phyloP scores from a whole-genome alignment of 176 grass and related monocot species.

The Stipa capillata region DNA sequence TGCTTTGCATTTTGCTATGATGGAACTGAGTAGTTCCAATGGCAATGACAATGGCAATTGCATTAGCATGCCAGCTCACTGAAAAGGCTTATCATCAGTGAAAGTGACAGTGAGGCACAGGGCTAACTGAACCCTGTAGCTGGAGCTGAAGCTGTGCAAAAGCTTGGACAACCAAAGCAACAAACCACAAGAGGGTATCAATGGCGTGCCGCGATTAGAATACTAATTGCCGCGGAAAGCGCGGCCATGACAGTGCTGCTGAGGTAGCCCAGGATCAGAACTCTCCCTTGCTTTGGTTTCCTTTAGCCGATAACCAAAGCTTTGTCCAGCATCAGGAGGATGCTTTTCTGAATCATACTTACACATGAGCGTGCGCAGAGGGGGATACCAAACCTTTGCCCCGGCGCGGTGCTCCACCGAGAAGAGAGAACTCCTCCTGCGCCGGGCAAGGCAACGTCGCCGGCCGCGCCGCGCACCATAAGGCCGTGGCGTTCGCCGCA shows the following conservation, averaged over 20 bases:
- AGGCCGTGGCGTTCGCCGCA: neutral
- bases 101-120: neutral
- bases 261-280: constrained; percentile 14
- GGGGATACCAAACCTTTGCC: constrained; percentile 39
- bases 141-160: neutral
- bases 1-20: constrained; percentile 26
- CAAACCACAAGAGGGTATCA: neutral
- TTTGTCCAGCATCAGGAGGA: neutral
- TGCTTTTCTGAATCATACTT: neutral
- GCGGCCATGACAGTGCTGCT: neutral
- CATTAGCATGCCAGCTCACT: constrained; percentile 20
- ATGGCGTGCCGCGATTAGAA: neutral
- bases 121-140: neutral
- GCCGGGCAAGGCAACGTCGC: neutral
- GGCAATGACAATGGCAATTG: neutral
- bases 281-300: constrained; percentile 30
- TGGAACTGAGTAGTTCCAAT: neutral
- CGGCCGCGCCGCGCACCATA: neutral
- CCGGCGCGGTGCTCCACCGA: neutral
- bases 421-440: neutral
- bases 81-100: neutral
- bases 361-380: neutral
- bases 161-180: neutral
- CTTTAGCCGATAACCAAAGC: constrained; percentile 17
- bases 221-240: neutral